Percentiles rank a stretch among this genome's conserved stretches.
Conservation (phyloP, 2,329 filamentous ascomycete species). For the Trematosphaeria pertusa region DNA sequence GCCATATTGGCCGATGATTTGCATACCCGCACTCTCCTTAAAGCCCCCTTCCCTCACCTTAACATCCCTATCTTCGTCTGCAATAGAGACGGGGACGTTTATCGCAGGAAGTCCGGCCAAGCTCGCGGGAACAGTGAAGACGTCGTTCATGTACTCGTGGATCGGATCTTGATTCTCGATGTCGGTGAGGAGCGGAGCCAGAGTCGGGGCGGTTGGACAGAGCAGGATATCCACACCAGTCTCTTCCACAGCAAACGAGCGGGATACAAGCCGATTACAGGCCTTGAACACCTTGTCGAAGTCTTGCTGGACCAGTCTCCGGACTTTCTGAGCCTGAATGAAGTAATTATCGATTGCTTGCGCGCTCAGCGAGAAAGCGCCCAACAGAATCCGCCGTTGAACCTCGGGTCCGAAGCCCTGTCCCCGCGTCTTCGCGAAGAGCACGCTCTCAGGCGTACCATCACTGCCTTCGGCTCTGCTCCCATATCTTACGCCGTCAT, state of each 20-base stretch:
- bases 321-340: conserved; percentile 87
- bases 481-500: conserved; percentile 95
- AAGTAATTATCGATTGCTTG: conserved; percentile 97
- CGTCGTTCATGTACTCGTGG: conserved; percentile 89
- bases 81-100: conserved; percentile 72
- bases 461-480: conserved; percentile 62
- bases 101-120: conserved; percentile 89
- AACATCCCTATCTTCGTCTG: conserved; percentile 28
- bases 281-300: conserved; percentile 80
- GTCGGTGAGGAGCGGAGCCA: conserved; percentile 70
- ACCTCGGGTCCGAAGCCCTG: conserved; percentile 84
- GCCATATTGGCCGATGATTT: conserved; percentile 82
- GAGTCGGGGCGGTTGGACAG: conserved; percentile 83
- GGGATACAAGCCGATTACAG: conserved; percentile 70
- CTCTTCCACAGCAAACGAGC: conserved; percentile 50
- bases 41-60: conserved; percentile 31
- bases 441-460: conserved; percentile 57
- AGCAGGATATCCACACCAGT: conserved; percentile 84
- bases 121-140: conserved; percentile 94
- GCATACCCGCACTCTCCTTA: conserved; percentile 64
- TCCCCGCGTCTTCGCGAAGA: conserved; percentile 77
- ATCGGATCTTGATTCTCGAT: conserved; percentile 64
- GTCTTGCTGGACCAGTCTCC: conserved; percentile 81
- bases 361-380: conserved; percentile 88
- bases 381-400: conserved; percentile 83